Conservation (phyloP, 106 monocot species). For the Alisma plantagoaquatica region DNA sequence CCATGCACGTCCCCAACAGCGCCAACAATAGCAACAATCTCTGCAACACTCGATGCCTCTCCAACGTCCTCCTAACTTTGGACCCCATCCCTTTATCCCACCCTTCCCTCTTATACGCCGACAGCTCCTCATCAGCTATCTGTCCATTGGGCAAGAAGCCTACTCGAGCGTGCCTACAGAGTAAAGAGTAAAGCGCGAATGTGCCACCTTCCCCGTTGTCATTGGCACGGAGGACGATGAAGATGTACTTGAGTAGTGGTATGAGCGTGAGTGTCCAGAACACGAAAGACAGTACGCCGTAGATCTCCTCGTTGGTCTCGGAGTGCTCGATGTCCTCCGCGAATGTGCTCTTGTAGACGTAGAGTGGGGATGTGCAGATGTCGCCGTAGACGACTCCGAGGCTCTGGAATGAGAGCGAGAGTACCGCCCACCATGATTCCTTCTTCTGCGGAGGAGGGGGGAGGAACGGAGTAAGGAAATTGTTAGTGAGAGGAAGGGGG, state of each 20-base stretch:
- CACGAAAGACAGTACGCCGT: conserved; percentile 74
- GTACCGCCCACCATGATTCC: conserved; percentile 47
- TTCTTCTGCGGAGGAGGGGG: conserved; percentile 10
- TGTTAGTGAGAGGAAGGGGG: too few species aligned
- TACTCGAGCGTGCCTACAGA: conserved; percentile 58
- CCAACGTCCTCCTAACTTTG: conserved; percentile 13
- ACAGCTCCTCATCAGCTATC: conserved; percentile 59
- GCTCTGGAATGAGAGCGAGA: conserved; percentile 72
- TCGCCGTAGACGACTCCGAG: conserved; percentile 84
- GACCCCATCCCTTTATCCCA: conserved; percentile 1
- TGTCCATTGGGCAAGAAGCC: conserved; percentile 60
- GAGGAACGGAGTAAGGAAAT: too few species aligned
- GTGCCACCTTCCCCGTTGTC: conserved; percentile 90
- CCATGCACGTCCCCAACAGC: conserved; percentile 78
- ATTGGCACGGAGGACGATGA: conserved; percentile 70
- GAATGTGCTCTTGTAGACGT: conserved; percentile 81
- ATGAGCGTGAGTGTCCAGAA: conserved; percentile 87
- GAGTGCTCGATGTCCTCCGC: conserved; percentile 81
- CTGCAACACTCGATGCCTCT: conserved; percentile 58
- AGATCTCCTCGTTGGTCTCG: conserved; percentile 83
- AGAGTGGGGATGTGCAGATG: conserved; percentile 73
- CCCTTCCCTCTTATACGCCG: conserved; percentile 39
- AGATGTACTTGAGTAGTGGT: conserved; percentile 76
- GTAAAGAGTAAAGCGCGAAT: conserved; percentile 78
- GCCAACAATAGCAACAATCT: conserved; percentile 52